phyloP scores from a whole-genome alignment of 2,329 filamentous ascomycete species.

The Xylariaceae sp. region DNA sequence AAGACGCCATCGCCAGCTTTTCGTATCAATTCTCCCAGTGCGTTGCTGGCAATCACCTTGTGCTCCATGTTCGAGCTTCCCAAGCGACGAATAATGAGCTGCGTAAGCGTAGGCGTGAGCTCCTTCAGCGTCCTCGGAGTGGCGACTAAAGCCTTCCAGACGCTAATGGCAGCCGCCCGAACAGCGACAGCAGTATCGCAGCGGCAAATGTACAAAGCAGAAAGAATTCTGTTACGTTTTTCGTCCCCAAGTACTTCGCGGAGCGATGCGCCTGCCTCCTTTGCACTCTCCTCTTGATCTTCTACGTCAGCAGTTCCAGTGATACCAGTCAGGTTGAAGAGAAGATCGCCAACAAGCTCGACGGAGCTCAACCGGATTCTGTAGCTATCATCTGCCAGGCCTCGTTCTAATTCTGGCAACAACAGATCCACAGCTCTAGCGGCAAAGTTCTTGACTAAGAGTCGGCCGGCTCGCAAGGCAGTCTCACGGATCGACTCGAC shows the following conservation, averaged over 20 bases:
- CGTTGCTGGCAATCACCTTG: slow-evolving; percentile 97
- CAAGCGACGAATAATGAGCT: slow-evolving; percentile 90
- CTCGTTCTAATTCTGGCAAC: slow-evolving; percentile 91
- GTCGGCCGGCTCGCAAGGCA: slow-evolving; percentile 87
- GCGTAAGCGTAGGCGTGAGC: slow-evolving; percentile 89
- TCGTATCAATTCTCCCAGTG: slow-evolving; percentile 92
- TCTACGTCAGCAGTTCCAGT: slow-evolving; percentile 76
- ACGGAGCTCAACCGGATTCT: slow-evolving; percentile 98
- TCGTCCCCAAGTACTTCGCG: slow-evolving; percentile 94
- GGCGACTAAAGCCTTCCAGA: slow-evolving; percentile 96
- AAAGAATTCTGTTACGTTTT: slow-evolving; percentile 94
- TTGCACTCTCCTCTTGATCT: slow-evolving; percentile 75
- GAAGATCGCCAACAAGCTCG: slow-evolving; percentile 90
- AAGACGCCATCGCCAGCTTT: slow-evolving; percentile 95
- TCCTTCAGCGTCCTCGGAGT: slow-evolving; percentile 93
- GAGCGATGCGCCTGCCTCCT: slow-evolving; percentile 89
- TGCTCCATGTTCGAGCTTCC: slow-evolving; percentile 98
- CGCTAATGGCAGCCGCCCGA: slow-evolving; percentile 82
- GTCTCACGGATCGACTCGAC: slow-evolving; percentile 96
- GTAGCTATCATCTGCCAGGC: slow-evolving; percentile 95
- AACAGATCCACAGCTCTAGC: slow-evolving; percentile 92
- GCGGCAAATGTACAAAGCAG: slow-evolving; percentile 95
- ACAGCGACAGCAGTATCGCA: slow-evolving; percentile 95
- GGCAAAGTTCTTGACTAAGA: slow-evolving; percentile 98
- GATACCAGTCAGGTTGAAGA: slow-evolving; percentile 97